phyloP scores from a whole-genome alignment of 192 early-diverging fungal genomes.

The Rhizophlyctis rosea region DNA sequence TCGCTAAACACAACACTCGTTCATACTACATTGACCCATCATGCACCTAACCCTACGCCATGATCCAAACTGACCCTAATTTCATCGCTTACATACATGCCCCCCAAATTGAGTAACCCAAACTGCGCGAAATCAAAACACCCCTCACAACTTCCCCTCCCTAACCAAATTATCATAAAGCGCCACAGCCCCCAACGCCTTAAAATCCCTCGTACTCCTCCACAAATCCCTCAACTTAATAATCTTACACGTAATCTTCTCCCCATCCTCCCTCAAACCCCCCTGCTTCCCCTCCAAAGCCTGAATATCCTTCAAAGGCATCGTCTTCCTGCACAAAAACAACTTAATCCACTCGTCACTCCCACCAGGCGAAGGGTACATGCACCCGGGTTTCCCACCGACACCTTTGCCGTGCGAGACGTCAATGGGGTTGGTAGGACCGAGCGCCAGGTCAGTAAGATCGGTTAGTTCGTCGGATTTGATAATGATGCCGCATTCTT shows the following conservation, averaged over 20 bases:
- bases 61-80: too few relatives aligned
- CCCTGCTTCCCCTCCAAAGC: conserved; percentile 59
- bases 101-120: too few relatives aligned
- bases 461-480: conserved; percentile 61
- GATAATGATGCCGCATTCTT: conserved; percentile 76
- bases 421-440: conserved; percentile 16
- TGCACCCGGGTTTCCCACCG: conserved; percentile 7
- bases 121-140: too few relatives aligned
- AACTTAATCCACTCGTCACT: conserved; percentile 76
- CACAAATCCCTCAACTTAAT: conserved; percentile 65
- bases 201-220: conserved; percentile 66
- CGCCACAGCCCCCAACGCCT: conserved; percentile 62
- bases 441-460: conserved; percentile 46
- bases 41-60: too few relatives aligned
- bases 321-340: conserved; percentile 61
- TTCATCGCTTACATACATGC: too few relatives aligned
- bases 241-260: conserved; percentile 68
- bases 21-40: too few relatives aligned
- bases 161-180: conserved; percentile 43
- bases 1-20: too few relatives aligned
- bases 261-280: conserved; percentile 72
- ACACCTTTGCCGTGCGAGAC: conserved; percentile 25
- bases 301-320: conserved; percentile 50
- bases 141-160: not conserved
- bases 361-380: conserved; percentile 76